These are phyloP conservation scores for Paracorniculantispora psalliotae DNA, from an alignment of 2,329 filamentous ascomycete genomes.

Conservation along the genomic window DNA sequence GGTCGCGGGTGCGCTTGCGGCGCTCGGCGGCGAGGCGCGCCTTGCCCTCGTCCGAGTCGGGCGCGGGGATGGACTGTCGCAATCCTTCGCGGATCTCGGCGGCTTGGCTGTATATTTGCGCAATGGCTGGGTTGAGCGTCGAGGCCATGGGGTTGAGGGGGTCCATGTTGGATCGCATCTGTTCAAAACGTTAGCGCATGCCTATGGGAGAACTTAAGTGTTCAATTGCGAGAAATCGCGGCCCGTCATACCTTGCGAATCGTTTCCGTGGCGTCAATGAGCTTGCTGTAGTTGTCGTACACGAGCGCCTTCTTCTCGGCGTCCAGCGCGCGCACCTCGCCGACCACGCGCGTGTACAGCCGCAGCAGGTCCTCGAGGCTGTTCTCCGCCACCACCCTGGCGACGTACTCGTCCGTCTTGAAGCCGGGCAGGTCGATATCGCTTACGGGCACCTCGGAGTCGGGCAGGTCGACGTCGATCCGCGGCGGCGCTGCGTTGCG, in stretches of 20 bases:
- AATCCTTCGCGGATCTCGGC: constrained; percentile 49
- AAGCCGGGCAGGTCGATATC: constrained; percentile 74
- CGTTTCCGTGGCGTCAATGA: constrained; percentile 94
- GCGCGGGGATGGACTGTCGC: constrained; percentile 42
- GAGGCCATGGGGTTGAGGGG: constrained; percentile 69
- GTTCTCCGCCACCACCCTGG: constrained; percentile 54
- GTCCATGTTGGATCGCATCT: constrained; percentile 79
- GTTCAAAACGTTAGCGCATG: neutral
- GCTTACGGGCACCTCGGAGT: constrained; percentile 56
- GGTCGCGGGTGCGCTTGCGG: constrained; percentile 42
- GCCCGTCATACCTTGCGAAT: constrained; percentile 63
- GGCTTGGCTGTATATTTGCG: constrained; percentile 64
- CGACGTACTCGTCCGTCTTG: constrained; percentile 64
- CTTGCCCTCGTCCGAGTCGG: constrained; percentile 35
- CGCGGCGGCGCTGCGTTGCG: constrained; percentile 32
- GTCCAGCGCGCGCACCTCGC: constrained; percentile 83
- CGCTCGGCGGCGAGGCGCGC: constrained; percentile 29
- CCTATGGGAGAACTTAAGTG: too few species aligned
- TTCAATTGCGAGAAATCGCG: neutral
- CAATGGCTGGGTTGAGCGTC: constrained; percentile 67
- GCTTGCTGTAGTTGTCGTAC: constrained; percentile 96
- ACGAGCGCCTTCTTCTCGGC: constrained; percentile 96
- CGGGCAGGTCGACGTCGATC: constrained; percentile 35
- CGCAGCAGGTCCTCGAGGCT: constrained; percentile 64
- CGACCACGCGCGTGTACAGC: constrained; percentile 65